phyloP scores from a whole-genome alignment of 2,329 filamentous ascomycete genomes.

The Neopestalotiopsis clavispora region DNA sequence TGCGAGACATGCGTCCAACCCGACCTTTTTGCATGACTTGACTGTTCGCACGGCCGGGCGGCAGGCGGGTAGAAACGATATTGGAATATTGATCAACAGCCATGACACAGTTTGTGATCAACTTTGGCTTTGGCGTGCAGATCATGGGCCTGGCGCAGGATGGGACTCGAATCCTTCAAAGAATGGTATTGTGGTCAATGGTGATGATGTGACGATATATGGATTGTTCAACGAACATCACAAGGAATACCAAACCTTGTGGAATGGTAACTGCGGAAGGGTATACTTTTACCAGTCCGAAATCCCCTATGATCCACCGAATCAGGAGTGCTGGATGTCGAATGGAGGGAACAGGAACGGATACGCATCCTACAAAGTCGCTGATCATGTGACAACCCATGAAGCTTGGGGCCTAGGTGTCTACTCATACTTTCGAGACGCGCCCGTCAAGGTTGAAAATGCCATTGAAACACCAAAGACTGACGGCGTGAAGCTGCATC shows the following conservation, averaged over 20 bases:
- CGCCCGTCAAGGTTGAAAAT: conserved; percentile 37
- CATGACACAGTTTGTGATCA: conserved; percentile 37
- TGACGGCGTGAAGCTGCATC: conserved; percentile 33
- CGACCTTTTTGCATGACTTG: conserved; percentile 37
- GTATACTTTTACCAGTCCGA: conserved; percentile 41
- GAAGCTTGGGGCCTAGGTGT: conserved; percentile 39
- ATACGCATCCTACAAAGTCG: conserved; percentile 39
- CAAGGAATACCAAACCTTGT: conserved; percentile 38
- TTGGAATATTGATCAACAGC: conserved; percentile 37
- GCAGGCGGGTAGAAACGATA: conserved; percentile 30
- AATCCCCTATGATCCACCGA: conserved; percentile 38
- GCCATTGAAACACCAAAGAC: conserved; percentile 34
- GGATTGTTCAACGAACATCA: conserved; percentile 41
- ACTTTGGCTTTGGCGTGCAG: conserved; percentile 39
- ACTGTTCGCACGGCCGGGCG: conserved; percentile 36
- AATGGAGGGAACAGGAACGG: conserved; percentile 31
- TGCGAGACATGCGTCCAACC: conserved; percentile 30
- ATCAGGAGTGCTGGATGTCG: conserved; percentile 34
- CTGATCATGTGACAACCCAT: conserved; percentile 32
- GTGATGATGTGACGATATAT: conserved; percentile 35
- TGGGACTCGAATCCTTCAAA: conserved; percentile 37
- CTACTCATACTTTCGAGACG: conserved; percentile 40
- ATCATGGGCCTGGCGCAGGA: conserved; percentile 34
- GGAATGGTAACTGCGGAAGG: conserved; percentile 35
- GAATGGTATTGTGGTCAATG: conserved; percentile 37